phyloP scores from a whole-genome alignment of 2,329 filamentous ascomycete genomes.

The Verticillium alfalfae region DNA sequence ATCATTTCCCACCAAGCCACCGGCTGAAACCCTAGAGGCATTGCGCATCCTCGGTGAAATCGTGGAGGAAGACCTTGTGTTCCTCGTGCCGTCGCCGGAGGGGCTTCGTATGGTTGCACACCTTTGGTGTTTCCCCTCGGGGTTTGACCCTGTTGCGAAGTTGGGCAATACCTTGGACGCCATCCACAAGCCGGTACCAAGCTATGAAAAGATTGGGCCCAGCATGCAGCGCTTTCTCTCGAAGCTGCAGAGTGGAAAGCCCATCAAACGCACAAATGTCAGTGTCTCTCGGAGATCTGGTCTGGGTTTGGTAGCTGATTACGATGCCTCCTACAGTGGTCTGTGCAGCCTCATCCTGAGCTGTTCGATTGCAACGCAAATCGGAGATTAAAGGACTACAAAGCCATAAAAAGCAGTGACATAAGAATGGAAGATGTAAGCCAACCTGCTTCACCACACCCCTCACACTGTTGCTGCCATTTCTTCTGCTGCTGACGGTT shows the following conservation, averaged over 20 bases:
- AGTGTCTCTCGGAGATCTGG: conserved; percentile 8
- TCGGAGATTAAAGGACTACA: neutral
- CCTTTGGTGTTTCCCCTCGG: conserved; percentile 45
- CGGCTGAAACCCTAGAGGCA: conserved; percentile 21
- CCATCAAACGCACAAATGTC: conserved; percentile 45
- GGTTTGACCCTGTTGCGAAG: conserved; percentile 46
- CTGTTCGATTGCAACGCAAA: conserved; percentile 24
- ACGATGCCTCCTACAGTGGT: conserved; percentile 31
- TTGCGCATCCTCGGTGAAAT: conserved; percentile 40
- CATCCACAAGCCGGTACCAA: conserved; percentile 47
- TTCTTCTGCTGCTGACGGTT: too few relatives aligned
- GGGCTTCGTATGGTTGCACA: conserved; percentile 42
- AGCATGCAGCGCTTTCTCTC: conserved; percentile 52
- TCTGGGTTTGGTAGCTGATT: neutral
- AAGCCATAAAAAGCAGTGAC: conserved; percentile 24
- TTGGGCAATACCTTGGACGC: conserved; percentile 40
- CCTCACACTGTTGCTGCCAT: too few relatives aligned
- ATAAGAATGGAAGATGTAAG: conserved; percentile 31
- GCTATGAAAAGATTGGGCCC: conserved; percentile 46
- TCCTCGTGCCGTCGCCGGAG: conserved; percentile 33
- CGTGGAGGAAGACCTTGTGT: conserved; percentile 50
- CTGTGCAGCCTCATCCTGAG: conserved; percentile 34
- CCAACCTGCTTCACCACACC: too few relatives aligned
- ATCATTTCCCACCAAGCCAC: conserved; percentile 20
- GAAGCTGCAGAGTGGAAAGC: conserved; percentile 40